Conservation (phyloP, 2,329 filamentous ascomycete genomes). For the Zasmidium cellare region DNA sequence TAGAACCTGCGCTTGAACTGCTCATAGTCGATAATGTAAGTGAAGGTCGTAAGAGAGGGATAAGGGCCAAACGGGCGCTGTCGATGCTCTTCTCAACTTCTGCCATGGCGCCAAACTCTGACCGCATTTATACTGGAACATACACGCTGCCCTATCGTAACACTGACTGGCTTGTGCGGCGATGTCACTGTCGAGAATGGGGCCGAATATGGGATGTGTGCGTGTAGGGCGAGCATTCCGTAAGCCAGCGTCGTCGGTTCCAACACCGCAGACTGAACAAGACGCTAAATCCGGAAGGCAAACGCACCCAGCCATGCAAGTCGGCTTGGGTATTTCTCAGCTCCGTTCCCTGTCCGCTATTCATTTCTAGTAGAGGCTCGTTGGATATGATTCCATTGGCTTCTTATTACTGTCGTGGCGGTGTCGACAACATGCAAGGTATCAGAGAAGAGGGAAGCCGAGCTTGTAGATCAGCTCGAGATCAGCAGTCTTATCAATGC, state of each 20-base stretch:
- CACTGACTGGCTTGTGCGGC: not conserved
- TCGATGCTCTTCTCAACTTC: not conserved
- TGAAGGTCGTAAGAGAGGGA: not conserved
- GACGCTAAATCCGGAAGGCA: not conserved
- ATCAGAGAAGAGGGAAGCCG: not conserved
- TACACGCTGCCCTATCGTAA: not conserved
- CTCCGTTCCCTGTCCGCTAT: not conserved
- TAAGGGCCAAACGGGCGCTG: not conserved
- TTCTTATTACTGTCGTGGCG: not conserved
- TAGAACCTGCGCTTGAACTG: not conserved
- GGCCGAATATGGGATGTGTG: not conserved
- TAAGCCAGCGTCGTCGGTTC: not conserved
- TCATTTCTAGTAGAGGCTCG: not conserved
- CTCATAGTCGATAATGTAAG: constrained; percentile 2
- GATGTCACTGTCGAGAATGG: not conserved
- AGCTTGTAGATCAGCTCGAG: not conserved
- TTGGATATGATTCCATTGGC: not conserved
- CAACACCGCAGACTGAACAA: not conserved
- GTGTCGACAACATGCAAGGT: not conserved
- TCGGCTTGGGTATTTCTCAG: not conserved
- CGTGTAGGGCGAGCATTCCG: not conserved
- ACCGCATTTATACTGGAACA: not conserved
- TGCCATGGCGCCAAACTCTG: not conserved
- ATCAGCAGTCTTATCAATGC: not conserved
- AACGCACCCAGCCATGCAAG: not conserved